Base-by-base conservation (phyloP, 768 basidiomycete species). In the Erythrobasidium yunnanense region DNA sequence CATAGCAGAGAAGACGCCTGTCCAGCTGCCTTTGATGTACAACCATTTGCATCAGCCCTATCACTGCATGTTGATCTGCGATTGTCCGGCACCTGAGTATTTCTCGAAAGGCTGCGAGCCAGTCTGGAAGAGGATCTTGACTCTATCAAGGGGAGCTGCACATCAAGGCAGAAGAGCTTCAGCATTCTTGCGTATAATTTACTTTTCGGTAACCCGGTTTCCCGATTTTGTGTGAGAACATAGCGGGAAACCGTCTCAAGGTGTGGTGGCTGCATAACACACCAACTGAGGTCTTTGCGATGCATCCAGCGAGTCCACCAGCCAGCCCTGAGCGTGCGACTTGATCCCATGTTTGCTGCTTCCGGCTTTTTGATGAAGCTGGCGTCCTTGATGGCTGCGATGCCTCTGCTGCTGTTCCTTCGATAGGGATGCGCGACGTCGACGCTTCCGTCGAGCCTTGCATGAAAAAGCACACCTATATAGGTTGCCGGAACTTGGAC, bases 51-150 rank as follows among this genome's bases (percentile, higher is more conserved):
- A 20, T 46, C 23, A 58, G 54, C 20, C 57, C 67, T 22, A 34
- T 79, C 29, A 83, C 84, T 47, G 93, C 92, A 55, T 82, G 79
- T n/a, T n/a, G n/a, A n/a, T n/a, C n/a, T n/a, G n/a, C n/a, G n/a
- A n/a, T n/a, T n/a, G n/a, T n/a, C n/a, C n/a, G n/a, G n/a, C 66
- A 89, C 92, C 92, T 66, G 91, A 83, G 78, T 92, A 97, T 76
- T 90, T 88, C 74, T 83, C 82, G 74, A 87, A 99, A 66, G 97
- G 93, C 6, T 88, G 87, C 76, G 93, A 95, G 5, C 89, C 89
- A 0, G 95, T 90, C 76, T 99, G 93, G 74, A 97, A 95, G 53
- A 99, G 84, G 72, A 99, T 99, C 79, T 99, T 99, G 71, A 99
- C 92, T 74, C 95, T 81, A 76, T 99, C 95, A 53, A 99, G 81